phyloP scores from a whole-genome alignment of 306 rosid genomes.

The Prunus campanulata region DNA sequence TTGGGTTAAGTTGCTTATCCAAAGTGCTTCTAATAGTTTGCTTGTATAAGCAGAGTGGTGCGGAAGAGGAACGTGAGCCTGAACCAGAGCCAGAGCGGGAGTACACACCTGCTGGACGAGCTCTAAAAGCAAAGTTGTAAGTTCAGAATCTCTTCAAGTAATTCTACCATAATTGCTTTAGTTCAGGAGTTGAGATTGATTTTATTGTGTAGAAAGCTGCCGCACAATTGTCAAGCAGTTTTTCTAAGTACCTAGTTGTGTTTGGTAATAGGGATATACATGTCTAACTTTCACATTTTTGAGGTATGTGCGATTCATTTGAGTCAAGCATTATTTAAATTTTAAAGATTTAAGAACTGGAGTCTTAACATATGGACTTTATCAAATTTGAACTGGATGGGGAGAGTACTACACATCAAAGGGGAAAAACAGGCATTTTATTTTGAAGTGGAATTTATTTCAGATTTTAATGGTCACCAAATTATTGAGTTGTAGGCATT shows the following conservation, averaged over 20 bases:
- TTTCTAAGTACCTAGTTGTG: not conserved
- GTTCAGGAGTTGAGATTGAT: not conserved
- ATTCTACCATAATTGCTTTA: not conserved
- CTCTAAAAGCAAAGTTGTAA: constrained; percentile 81
- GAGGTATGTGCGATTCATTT: not conserved
- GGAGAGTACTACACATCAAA: too few relatives aligned
- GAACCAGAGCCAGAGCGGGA: constrained; percentile 94
- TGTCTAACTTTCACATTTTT: not conserved
- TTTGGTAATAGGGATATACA: not conserved
- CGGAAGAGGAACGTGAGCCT: constrained; percentile 69
- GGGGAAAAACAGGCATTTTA: not conserved
- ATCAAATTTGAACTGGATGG: not conserved
- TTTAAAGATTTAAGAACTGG: not conserved
- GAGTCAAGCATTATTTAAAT: not conserved
- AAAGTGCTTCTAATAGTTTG: constrained; percentile 23
- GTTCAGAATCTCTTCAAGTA: constrained; percentile 29
- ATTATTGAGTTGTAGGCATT: constrained; percentile 8
- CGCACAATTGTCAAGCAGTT: not conserved
- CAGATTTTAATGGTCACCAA: not conserved
- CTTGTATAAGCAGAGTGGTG: constrained; percentile 67
- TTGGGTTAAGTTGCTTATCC: constrained; percentile 3
- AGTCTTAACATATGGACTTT: not conserved
- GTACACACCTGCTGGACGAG: constrained; percentile 97
- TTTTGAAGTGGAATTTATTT: not conserved
- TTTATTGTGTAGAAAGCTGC: not conserved